These are phyloP conservation scores for Thielaviopsis ethacetica DNA, from an alignment of 2,329 filamentous ascomycete genomes.

Conservation along the genomic window DNA sequence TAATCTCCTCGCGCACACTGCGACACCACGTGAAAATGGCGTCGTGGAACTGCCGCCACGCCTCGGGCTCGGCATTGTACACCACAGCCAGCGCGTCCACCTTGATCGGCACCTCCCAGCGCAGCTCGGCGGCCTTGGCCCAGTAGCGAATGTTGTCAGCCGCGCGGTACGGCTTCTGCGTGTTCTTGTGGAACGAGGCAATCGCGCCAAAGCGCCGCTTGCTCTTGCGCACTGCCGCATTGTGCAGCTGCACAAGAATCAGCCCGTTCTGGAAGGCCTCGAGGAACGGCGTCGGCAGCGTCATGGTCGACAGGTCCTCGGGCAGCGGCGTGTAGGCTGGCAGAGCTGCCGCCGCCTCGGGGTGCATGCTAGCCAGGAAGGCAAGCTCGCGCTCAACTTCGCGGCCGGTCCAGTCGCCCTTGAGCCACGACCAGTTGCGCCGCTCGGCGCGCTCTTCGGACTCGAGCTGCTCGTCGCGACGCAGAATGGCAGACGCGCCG, in stretches of 20 bases:
- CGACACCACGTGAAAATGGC: slow-evolving; percentile 73
- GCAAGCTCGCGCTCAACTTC: slow-evolving; percentile 66
- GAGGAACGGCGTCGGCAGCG: slow-evolving; percentile 59
- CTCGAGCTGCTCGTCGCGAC: slow-evolving; percentile 62
- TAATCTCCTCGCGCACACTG: slow-evolving; percentile 68
- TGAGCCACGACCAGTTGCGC: slow-evolving; percentile 64
- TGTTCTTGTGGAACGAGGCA: slow-evolving; percentile 78
- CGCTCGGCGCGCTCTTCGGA: slow-evolving; percentile 53
- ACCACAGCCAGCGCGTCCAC: slow-evolving; percentile 80
- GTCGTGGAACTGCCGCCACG: slow-evolving; percentile 69
- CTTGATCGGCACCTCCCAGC: slow-evolving; percentile 74
- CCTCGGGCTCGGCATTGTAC: slow-evolving; percentile 49
- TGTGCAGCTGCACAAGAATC: slow-evolving; percentile 73
- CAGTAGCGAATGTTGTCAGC: slow-evolving; percentile 92
- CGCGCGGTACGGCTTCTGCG: slow-evolving; percentile 81
- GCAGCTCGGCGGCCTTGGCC: slow-evolving; percentile 86
- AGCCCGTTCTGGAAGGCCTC: slow-evolving; percentile 60
- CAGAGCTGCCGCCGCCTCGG: slow-evolving; percentile 23
- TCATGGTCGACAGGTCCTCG: slow-evolving; percentile 11
- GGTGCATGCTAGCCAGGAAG: slow-evolving; percentile 61
- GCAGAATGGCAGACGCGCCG: slow-evolving; percentile 60
- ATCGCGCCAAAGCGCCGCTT: slow-evolving; percentile 79
- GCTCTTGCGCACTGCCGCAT: slow-evolving; percentile 71
- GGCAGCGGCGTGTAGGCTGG: slow-evolving; percentile 44
- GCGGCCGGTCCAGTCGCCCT: slow-evolving; percentile 55